Percentiles rank a stretch among this genome's conserved stretches.
Evolutionary conservation across 345 rosid genomes (phyloP).

Genomic region (Moricandia arvensis): DNA sequence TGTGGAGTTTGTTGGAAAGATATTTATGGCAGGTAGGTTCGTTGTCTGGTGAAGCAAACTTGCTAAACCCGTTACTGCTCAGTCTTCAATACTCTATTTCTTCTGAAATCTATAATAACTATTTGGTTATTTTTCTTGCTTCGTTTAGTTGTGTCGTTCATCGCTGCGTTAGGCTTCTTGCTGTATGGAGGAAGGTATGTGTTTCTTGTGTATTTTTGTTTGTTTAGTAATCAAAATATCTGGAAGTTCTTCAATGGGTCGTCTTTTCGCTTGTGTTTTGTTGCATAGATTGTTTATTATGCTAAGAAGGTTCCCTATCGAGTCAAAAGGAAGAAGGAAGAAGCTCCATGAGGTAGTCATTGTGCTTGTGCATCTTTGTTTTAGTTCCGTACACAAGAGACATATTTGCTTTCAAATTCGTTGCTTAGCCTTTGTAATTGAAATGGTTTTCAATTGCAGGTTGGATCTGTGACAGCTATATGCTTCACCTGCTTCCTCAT

Average conservation of each 20-base stretch:
- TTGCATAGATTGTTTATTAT: conserved; percentile 82
- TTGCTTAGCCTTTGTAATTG: background rate
- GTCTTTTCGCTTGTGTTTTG: conserved; percentile 15
- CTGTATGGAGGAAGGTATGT: conserved; percentile 96
- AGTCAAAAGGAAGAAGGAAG: conserved; percentile 98
- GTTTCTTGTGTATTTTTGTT: background rate
- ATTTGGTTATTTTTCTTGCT: background rate
- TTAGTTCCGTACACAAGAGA: no score
- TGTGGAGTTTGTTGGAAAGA: conserved; percentile 73
- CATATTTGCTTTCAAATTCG: background rate
- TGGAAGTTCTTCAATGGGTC: background rate
- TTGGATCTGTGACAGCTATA: conserved; percentile 96
- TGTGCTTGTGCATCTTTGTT: background rate
- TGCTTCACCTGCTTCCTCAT: conserved; percentile 96
- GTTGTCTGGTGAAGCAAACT: conserved; percentile 19
- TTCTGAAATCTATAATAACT: background rate
- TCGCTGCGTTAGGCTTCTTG: conserved; percentile 93
- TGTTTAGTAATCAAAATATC: background rate
- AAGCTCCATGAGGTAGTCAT: conserved; percentile 86
- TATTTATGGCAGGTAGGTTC: conserved; percentile 79
- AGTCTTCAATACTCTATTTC: background rate
- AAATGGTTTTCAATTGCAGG: conserved; percentile 49
- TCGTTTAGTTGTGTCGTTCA: conserved; percentile 71
- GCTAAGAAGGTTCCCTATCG: conserved; percentile 95
- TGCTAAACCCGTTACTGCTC: background rate